Base-by-base conservation (phyloP, 768 basidiomycete genomes). In the Collybiopsis confluens region DNA sequence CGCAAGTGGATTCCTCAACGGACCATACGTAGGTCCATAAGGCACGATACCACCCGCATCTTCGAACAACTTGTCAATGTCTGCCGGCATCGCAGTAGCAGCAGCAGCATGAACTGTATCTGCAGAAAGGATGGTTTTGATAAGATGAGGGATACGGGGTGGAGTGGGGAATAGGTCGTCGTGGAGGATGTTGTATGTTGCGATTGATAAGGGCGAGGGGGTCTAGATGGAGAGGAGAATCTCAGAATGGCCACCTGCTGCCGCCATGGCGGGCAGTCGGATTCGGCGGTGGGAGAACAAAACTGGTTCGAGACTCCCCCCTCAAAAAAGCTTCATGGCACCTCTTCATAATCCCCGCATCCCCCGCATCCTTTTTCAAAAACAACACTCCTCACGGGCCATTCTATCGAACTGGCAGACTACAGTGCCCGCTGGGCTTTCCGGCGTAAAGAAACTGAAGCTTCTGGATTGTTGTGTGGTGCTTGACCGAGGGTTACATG, bases 401-500 rank as follows among this genome's bases (percentile, higher is more conserved):
- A 63, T 35, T 55, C 44, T 11, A 54, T 36, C 15, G 53, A 44
- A 16, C 45, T 38, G 16, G 45, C 47, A 10, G 42, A 52, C 4
- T 51, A 45, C 18, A 55, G 37, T 21, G 60, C 13, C 9, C 45
- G n/a, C 20, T 48, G 37, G 3, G 52, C 62, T 55, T 63, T 63
- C 6, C 15, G 33, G 15, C 41, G 46, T 11, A 62, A 46, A 42
- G 51, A 58, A 15, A 40, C 13, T n/a, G 52, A 16, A 16, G 56
- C 54, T 11, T 46, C 49, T n/a, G 49, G 41, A 41, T 38, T 35
- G 16, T 46, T 45, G 33, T 54, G 42, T 15, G 45, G 33, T 4
- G 58, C 37, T 45, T 63, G 62, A 28, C 62, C 61, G 21, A 63
- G 23, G 20, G 61, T 63, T 15, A 62, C 20, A 52, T 63, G 62